A percentile compares a stretch with the other conserved stretches of the same genome.
These are phyloP conservation scores for Botrytis medusae DNA, from an alignment of 2,329 filamentous ascomycete species.

Conservation along the genomic window DNA sequence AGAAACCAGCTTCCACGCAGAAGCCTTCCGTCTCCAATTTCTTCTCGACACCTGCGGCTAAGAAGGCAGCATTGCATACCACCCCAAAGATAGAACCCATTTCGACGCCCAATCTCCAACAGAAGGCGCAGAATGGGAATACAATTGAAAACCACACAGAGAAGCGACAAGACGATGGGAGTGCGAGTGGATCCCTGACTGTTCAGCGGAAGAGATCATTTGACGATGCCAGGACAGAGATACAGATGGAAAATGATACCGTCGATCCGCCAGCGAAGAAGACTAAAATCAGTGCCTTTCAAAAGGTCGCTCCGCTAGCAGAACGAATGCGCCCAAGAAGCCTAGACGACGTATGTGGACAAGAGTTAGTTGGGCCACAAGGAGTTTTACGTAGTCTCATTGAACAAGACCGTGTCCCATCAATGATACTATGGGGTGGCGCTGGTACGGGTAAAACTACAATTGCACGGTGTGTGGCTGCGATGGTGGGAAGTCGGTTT, in stretches of 20 bases:
- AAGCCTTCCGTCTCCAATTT: constrained; percentile 52
- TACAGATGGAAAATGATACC: constrained; percentile 26
- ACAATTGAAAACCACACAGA: constrained; percentile 28
- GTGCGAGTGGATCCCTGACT: constrained; percentile 28
- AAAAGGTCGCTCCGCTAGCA: constrained; percentile 77
- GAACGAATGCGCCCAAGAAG: constrained; percentile 88
- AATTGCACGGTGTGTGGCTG: constrained; percentile 86
- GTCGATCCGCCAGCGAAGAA: constrained; percentile 54
- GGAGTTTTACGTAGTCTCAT: constrained; percentile 88
- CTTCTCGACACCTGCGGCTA: constrained; percentile 61
- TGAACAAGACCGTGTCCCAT: constrained; percentile 80
- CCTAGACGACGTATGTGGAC: constrained; percentile 84
- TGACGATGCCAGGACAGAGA: constrained; percentile 29
- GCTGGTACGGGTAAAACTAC: constrained; percentile 86
- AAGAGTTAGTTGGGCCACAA: constrained; percentile 81
- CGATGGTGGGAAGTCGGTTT: constrained; percentile 78
- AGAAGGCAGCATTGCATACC: constrained; percentile 45
- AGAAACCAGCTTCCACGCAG: constrained; percentile 47
- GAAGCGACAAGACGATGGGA: constrained; percentile 33
- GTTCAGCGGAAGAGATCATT: constrained; percentile 38
- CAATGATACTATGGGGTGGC: constrained; percentile 91
- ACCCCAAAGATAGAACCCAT: constrained; percentile 38
- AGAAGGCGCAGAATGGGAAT: constrained; percentile 39
- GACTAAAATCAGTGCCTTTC: constrained; percentile 61
- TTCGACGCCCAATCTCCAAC: constrained; percentile 39